Evolutionary conservation across 495 filamentous ascomycete species (phyloP).

Genomic region (Neurospora hispaniola): DNA sequence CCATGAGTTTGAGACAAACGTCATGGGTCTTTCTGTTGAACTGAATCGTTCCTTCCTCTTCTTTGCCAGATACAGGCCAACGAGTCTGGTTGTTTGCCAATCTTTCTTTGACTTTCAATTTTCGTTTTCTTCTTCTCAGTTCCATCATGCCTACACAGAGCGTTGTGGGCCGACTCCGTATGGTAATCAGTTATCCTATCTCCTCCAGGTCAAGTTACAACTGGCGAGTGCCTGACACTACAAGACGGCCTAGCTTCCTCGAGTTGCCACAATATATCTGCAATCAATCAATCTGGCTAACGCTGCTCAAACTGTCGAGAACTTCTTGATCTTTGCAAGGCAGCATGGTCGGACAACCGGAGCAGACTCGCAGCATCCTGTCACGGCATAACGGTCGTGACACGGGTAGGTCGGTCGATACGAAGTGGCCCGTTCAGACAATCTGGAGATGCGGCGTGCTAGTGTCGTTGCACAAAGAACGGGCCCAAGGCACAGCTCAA

Average conservation of each 20-base stretch:
- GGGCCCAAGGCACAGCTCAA: neutral
- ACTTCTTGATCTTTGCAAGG: neutral
- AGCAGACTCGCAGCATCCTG: neutral
- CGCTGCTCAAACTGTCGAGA: neutral
- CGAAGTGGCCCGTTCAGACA: conserved; percentile 1
- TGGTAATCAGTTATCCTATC: neutral
- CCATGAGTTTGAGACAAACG: neutral
- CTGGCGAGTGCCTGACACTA: neutral
- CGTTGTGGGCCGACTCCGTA: neutral
- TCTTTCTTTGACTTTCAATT: neutral
- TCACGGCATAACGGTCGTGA: neutral
- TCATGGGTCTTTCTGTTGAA: neutral
- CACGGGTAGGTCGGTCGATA: conserved; percentile 1
- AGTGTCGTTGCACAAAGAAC: neutral
- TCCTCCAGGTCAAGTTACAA: neutral
- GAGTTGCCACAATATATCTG: neutral
- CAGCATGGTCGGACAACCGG: neutral
- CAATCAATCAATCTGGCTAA: neutral
- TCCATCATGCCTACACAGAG: neutral
- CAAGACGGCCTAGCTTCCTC: neutral
- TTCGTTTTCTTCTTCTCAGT: neutral
- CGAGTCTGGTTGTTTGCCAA: neutral
- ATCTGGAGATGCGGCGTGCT: conserved; percentile 5
- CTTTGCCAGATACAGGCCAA: neutral
- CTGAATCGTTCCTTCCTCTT: neutral